Conservation (phyloP, 2,329 filamentous ascomycete genomes). For the Mycosphaerella sp. region DNA sequence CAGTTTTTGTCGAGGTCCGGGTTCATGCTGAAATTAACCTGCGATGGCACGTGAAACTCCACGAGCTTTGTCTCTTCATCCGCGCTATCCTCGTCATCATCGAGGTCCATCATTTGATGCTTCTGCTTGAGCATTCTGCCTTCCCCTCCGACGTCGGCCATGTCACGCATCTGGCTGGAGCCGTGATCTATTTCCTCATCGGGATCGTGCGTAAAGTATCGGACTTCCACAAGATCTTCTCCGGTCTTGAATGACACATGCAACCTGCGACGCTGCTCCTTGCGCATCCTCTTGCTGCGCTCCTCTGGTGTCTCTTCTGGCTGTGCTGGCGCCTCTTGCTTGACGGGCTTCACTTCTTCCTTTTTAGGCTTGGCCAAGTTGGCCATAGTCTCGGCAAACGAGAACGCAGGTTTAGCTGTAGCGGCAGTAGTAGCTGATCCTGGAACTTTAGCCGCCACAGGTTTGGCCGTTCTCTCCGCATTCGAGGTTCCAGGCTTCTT, state of each 20-base stretch:
- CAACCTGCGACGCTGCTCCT: conserved; percentile 63
- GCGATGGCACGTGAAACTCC: conserved; percentile 39
- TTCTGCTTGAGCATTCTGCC: conserved; percentile 49
- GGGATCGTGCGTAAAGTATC: conserved; percentile 65
- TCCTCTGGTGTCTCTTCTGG: conserved; percentile 59
- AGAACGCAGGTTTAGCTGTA: conserved; percentile 32
- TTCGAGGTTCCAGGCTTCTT: conserved; percentile 38
- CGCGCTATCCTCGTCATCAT: conserved; percentile 52
- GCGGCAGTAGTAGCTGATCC: conserved; percentile 27
- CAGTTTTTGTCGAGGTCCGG: conserved; percentile 41
- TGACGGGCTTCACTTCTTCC: conserved; percentile 42
- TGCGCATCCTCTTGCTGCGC: conserved; percentile 60
- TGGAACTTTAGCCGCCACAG: conserved; percentile 17
- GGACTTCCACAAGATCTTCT: conserved; percentile 58
- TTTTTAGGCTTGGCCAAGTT: conserved; percentile 51
- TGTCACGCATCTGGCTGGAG: conserved; percentile 63
- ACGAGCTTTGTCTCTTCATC: conserved; percentile 47
- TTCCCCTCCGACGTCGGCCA: conserved; percentile 63
- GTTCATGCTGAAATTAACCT: conserved; percentile 42
- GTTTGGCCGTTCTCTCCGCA: conserved; percentile 25
- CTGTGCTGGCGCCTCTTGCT: conserved; percentile 43
- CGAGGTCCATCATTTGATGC: conserved; percentile 59
- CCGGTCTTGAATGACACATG: conserved; percentile 66
- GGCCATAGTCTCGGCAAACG: conserved; percentile 36
- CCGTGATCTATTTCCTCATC: conserved; percentile 63